Percentiles rank a stretch among this genome's conserved stretches.
Evolutionary conservation across 352 stramenopile genomes (phyloP).

Genomic region (Achlya hypogyna): DNA sequence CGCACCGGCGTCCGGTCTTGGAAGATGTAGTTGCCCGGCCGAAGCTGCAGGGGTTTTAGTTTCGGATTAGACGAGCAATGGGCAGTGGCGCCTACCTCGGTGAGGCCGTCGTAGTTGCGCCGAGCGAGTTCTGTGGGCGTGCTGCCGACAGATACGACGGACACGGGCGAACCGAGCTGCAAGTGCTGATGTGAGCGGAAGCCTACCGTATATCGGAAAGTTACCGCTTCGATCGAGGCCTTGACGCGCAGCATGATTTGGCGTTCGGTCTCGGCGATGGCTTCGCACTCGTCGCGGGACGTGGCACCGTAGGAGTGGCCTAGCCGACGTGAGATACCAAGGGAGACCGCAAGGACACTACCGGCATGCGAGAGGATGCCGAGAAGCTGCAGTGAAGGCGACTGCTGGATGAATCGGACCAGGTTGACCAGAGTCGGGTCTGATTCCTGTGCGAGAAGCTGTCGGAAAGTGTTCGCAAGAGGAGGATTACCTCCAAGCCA

Average conservation of each 20-base stretch:
- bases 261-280: slow-evolving; percentile 49
- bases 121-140: slow-evolving; percentile 54
- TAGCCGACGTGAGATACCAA: too few species aligned
- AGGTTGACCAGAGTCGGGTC: slow-evolving; percentile 43
- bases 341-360: too few species aligned
- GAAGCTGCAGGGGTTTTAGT: slow-evolving; percentile 30
- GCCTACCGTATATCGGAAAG: not conserved
- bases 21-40: slow-evolving; percentile 67
- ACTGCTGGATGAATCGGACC: slow-evolving; percentile 40
- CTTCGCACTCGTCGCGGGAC: slow-evolving; percentile 36
- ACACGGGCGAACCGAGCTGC: slow-evolving; percentile 39
- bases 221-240: slow-evolving; percentile 33
- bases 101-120: slow-evolving; percentile 56
- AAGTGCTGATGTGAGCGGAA: not conserved
- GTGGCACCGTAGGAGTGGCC: slow-evolving; percentile 52
- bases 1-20: slow-evolving; percentile 60
- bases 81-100: slow-evolving; percentile 45
- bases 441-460: slow-evolving; percentile 22
- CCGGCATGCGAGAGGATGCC: slow-evolving; percentile 55
- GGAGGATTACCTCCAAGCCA: slow-evolving; percentile 31
- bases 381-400: slow-evolving; percentile 39
- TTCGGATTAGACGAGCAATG: not conserved
- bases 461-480: not conserved
- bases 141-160: slow-evolving; percentile 52
- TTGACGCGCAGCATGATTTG: slow-evolving; percentile 61